phyloP scores from a whole-genome alignment of 371 early-diverging fungal species.

The Ordospora pajunii region DNA sequence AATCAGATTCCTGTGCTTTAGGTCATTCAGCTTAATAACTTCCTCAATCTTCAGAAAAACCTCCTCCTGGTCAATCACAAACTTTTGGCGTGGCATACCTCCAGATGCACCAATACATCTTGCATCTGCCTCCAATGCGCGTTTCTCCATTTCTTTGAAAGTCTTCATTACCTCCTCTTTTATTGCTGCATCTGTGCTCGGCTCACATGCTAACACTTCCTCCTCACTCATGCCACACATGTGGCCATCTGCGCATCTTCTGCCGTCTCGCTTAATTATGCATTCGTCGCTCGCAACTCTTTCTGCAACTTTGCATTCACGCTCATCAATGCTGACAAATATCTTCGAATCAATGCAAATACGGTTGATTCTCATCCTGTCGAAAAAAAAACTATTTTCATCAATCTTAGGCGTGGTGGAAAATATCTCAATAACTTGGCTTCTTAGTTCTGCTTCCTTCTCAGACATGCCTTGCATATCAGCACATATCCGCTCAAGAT shows the following conservation, averaged over 20 bases:
- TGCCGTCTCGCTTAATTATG: too few relatives aligned
- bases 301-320: background rate
- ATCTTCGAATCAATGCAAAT: background rate
- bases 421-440: background rate
- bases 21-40: constrained; percentile 15
- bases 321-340: background rate
- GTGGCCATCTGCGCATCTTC: too few relatives aligned
- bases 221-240: background rate
- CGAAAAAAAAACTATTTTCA: background rate
- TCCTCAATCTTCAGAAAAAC: constrained; percentile 3
- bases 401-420: background rate
- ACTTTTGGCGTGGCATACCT: constrained; percentile 22
- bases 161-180: background rate
- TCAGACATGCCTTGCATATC: background rate
- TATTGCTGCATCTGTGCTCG: background rate
- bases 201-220: background rate
- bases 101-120: background rate
- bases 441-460: background rate
- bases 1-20: background rate
- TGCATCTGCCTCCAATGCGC: background rate
- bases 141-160: constrained; percentile 19
- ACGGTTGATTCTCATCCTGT: background rate
- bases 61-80: constrained; percentile 22
- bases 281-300: background rate
- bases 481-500: too few relatives aligned